Base-by-base conservation (phyloP, 2,329 filamentous ascomycete genomes). In the Celoporthe dispersa region DNA sequence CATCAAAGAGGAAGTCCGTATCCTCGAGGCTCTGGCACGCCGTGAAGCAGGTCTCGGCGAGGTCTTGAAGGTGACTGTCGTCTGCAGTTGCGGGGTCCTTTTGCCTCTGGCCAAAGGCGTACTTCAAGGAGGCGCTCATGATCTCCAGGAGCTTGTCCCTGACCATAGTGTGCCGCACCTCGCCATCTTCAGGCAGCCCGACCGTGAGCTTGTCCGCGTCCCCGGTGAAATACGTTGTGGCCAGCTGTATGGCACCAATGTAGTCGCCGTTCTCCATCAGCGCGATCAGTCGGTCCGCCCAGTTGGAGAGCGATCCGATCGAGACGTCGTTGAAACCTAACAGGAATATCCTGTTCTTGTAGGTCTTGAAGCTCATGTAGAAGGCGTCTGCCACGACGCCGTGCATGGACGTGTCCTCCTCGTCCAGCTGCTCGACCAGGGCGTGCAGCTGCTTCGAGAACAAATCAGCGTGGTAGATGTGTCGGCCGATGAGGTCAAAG, bases 211-310 rank as follows among this genome's bases (percentile, higher is more conserved):
- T 98, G 79, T 98, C 94, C n/a, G 93, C 89, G 76, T 94, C 90
- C 33, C 96, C 96, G 9, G 90, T 91, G 78, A 97, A 98, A 80
- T 98, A 99, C 0, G 92, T 92, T 0, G 94, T 97, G 12, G 95
- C 97, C 70, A 99, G 85, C 73, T 91, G 88, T 71, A 99, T 97
- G 1, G 96, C 94, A 16, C 90, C 92, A 73, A 99, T 92, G 77
- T 97, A 97, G 80, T 98, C 94, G n/a, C 96, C 96, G 69, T 94
- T 89, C 78, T 98, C 94, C 93, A 99, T 98, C 75, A 98, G 85
- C 0, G 95, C 94, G 74, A 98, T 90, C 25, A 99, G 84, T 55
- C 96, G 87, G 79, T 99, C 96, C 2, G 96, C 95, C 96, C 96
- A 99, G 75, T 99, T 99, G 0, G 96, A 98, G 44, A 99, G 82